These are phyloP conservation scores for Colletotrichum paranaense DNA, from an alignment of 2,329 filamentous ascomycete genomes.

Conservation along the genomic window DNA sequence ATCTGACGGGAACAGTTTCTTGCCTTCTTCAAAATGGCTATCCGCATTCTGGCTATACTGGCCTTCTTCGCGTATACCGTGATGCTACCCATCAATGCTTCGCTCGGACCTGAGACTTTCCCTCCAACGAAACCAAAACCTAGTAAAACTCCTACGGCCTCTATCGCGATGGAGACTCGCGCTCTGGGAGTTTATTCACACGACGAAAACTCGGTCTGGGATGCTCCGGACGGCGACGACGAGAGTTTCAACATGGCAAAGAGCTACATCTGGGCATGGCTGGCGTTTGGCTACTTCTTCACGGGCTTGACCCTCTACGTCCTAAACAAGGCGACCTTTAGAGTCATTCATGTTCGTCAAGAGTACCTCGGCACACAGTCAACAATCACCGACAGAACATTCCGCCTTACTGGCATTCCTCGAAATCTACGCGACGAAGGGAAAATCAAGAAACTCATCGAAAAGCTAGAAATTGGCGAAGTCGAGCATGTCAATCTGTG, in stretches of 20 bases:
- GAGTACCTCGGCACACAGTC: slow-evolving; percentile 93
- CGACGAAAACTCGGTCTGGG: not conserved
- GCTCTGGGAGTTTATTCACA: not conserved
- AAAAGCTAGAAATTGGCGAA: slow-evolving; percentile 87
- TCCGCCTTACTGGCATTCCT: slow-evolving; percentile 91
- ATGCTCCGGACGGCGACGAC: slow-evolving; percentile 45
- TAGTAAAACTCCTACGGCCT: not conserved
- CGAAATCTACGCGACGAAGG: slow-evolving; percentile 81
- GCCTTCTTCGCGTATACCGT: slow-evolving; percentile 84
- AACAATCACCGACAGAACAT: slow-evolving; percentile 95
- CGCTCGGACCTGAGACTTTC: slow-evolving; percentile 51
- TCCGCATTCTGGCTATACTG: slow-evolving; percentile 82
- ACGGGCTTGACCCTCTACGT: slow-evolving; percentile 84
- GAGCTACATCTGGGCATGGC: slow-evolving; percentile 88
- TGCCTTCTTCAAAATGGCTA: slow-evolving; percentile 95
- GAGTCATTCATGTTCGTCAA: slow-evolving; percentile 87
- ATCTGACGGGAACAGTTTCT: slow-evolving; percentile 68
- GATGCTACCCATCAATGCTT: slow-evolving; percentile 86
- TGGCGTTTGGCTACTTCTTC: slow-evolving; percentile 95
- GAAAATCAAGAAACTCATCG: slow-evolving; percentile 86
- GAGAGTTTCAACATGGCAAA: slow-evolving; percentile 47
- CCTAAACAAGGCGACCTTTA: slow-evolving; percentile 84
- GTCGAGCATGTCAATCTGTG: slow-evolving; percentile 91
- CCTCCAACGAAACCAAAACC: not conserved
- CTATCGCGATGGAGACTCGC: not conserved